Percentiles rank a stretch among this genome's conserved stretches.
Evolutionary conservation across 805 yeast genomes (phyloP).

Genomic region (Tetrapisispora namnaoensis): DNA sequence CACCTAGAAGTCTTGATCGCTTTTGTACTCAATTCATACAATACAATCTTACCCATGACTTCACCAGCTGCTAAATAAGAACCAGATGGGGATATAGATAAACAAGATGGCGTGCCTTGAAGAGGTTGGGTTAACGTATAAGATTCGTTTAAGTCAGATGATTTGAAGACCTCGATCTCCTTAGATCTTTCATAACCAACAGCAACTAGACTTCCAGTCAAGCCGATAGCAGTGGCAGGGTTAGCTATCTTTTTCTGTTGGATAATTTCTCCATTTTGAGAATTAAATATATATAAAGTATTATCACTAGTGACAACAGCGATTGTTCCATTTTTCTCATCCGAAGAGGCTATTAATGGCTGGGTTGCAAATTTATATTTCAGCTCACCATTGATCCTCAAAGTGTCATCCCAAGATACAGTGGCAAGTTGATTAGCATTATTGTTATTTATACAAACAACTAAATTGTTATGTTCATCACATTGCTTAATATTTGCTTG

Average conservation of each 20-base stretch:
- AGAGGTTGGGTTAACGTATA: slow-evolving; percentile 34
- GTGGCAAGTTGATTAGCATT: slow-evolving; percentile 34
- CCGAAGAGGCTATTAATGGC: slow-evolving; percentile 39
- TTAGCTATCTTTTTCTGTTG: slow-evolving; percentile 28
- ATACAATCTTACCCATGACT: slow-evolving; percentile 71
- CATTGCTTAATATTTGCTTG: slow-evolving; percentile 28
- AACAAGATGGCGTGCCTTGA: slow-evolving; percentile 52
- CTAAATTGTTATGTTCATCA: slow-evolving; percentile 51
- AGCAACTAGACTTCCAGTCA: slow-evolving; percentile 36
- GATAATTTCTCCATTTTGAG: slow-evolving; percentile 26
- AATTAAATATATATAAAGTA: slow-evolving; percentile 28
- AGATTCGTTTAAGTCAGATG: slow-evolving; percentile 23
- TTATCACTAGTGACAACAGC: slow-evolving; percentile 41
- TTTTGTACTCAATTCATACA: slow-evolving; percentile 48
- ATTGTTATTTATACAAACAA: slow-evolving; percentile 40
- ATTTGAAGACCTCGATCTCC: slow-evolving; percentile 33
- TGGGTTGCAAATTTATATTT: slow-evolving; percentile 33
- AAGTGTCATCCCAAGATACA: slow-evolving; percentile 85
- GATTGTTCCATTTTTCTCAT: slow-evolving; percentile 24
- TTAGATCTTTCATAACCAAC: slow-evolving; percentile 39
- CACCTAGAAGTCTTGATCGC: slow-evolving; percentile 73
- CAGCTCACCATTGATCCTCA: slow-evolving; percentile 32
- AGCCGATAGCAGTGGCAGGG: slow-evolving; percentile 39
- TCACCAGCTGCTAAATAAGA: slow-evolving; percentile 76
- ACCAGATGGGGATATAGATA: slow-evolving; percentile 64